These are phyloP conservation scores for Ascochyta fabae DNA, from an alignment of 2,329 filamentous ascomycete genomes.

Conservation along the genomic window DNA sequence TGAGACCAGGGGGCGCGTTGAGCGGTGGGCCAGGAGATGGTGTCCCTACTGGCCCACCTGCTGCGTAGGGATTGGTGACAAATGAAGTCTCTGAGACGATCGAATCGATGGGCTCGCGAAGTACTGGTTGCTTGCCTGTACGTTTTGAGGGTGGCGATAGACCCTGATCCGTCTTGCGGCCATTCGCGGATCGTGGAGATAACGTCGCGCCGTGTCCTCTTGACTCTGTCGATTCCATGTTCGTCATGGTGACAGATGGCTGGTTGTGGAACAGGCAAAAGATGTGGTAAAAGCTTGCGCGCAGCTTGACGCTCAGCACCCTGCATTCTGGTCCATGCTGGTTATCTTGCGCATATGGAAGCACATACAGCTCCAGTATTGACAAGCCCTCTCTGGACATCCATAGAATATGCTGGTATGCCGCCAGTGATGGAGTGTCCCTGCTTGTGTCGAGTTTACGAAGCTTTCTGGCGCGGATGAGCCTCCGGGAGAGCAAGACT, in stretches of 20 bases:
- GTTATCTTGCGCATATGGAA: slow-evolving; percentile 75
- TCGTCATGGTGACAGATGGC: slow-evolving; percentile 65
- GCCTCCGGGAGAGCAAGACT: slow-evolving; percentile 82
- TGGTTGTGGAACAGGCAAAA: slow-evolving; percentile 96
- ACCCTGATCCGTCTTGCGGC: slow-evolving; percentile 32
- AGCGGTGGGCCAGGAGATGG: slow-evolving; percentile 52
- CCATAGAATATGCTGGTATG: slow-evolving; percentile 94
- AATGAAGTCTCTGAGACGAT: slow-evolving; percentile 59
- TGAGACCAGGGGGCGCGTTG: slow-evolving; percentile 53
- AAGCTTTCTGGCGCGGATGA: slow-evolving; percentile 81
- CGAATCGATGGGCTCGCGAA: slow-evolving; percentile 57
- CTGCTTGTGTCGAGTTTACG: slow-evolving; percentile 81
- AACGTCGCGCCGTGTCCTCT: slow-evolving; percentile 33
- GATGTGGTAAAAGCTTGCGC: slow-evolving; percentile 94
- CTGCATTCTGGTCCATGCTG: slow-evolving; percentile 78
- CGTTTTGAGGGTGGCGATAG: slow-evolving; percentile 43
- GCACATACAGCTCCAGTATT: slow-evolving; percentile 83
- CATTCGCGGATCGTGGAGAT: slow-evolving; percentile 32
- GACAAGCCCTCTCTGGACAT: slow-evolving; percentile 88
- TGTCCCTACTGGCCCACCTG: slow-evolving; percentile 48
- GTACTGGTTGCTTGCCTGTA: slow-evolving; percentile 46
- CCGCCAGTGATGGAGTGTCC: slow-evolving; percentile 78
- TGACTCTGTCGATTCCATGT: slow-evolving; percentile 43
- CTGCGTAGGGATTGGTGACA: slow-evolving; percentile 57
- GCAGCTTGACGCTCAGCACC: slow-evolving; percentile 88